These are phyloP conservation scores for Castanea mollissima DNA, from an alignment of 306 rosid species.

Conservation along the genomic window DNA sequence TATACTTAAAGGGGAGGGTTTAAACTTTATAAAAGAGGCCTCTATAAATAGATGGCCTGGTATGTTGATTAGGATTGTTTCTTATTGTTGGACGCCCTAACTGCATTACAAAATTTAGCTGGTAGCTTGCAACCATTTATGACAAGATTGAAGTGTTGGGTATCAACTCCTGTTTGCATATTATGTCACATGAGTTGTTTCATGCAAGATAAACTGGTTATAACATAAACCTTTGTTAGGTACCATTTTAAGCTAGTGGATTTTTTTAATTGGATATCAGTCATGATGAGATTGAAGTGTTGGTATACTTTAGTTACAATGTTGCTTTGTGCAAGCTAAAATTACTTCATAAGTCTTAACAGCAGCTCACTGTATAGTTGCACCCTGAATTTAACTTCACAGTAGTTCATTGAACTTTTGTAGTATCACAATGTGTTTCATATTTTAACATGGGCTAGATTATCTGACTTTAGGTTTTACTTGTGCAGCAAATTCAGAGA, in stretches of 20 bases:
- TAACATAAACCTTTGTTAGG: neutral
- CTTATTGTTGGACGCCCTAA: neutral
- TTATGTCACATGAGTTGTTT: neutral
- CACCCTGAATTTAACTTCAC: conserved; percentile 4
- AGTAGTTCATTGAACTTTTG: conserved; percentile 1
- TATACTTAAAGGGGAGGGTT: neutral
- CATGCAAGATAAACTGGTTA: neutral
- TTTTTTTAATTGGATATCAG: no score
- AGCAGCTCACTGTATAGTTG: neutral
- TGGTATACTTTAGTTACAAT: neutral
- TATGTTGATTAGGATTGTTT: neutral
- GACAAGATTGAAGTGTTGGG: neutral
- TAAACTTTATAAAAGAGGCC: neutral
- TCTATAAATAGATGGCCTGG: neutral
- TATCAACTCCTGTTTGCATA: neutral
- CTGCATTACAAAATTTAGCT: neutral
- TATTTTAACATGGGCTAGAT: conserved; percentile 16
- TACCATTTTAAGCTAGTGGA: no score
- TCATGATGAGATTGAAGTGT: neutral
- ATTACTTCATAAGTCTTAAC: neutral
- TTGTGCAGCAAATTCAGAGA: conserved; percentile 84
- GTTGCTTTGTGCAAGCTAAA: neutral
- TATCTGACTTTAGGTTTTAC: conserved; percentile 33
- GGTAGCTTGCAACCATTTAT: neutral
- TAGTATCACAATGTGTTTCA: conserved; percentile 1